These are phyloP conservation scores for Dichotomopilus funicola DNA, from an alignment of 2,329 filamentous ascomycete species.

Conservation along the genomic window DNA sequence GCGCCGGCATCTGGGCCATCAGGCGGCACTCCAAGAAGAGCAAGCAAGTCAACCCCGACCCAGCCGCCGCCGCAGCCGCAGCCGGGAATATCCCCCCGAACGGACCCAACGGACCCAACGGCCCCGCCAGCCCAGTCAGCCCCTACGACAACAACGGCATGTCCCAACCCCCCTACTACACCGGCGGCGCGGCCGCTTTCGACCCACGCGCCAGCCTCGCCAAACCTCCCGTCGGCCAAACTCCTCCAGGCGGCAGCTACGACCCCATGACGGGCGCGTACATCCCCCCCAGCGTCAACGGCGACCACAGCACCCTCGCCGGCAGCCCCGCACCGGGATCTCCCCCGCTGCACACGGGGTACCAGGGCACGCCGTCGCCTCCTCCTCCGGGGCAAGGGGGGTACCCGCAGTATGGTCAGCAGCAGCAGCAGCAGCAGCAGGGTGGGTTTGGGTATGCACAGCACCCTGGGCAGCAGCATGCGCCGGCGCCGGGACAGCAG, in stretches of 20 bases:
- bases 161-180: slow-evolving; percentile 8
- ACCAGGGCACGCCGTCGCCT: slow-evolving; percentile 3
- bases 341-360: slow-evolving; percentile 10
- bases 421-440: slow-evolving; percentile 3
- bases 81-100: slow-evolving; percentile 4
- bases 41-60: slow-evolving; percentile 1
- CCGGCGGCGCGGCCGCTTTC: neutral
- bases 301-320: neutral
- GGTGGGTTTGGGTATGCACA: slow-evolving; percentile 6
- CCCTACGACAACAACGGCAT: neutral
- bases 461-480: neutral
- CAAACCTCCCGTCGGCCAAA: slow-evolving; percentile 3
- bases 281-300: too few species aligned
- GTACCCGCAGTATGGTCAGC: slow-evolving; percentile 1
- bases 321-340: neutral
- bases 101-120: neutral
- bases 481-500: neutral
- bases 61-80: neutral
- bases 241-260: slow-evolving; percentile 6
- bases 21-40: slow-evolving; percentile 25
- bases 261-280: neutral
- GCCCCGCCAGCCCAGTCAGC: neutral
- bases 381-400: neutral
- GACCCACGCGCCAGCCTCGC: slow-evolving; percentile 4
- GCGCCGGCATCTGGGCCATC: slow-evolving; percentile 27